Evolutionary conservation across 176 grass and related monocot genomes (phyloP).

Genomic region (Hordeum marinum): DNA sequence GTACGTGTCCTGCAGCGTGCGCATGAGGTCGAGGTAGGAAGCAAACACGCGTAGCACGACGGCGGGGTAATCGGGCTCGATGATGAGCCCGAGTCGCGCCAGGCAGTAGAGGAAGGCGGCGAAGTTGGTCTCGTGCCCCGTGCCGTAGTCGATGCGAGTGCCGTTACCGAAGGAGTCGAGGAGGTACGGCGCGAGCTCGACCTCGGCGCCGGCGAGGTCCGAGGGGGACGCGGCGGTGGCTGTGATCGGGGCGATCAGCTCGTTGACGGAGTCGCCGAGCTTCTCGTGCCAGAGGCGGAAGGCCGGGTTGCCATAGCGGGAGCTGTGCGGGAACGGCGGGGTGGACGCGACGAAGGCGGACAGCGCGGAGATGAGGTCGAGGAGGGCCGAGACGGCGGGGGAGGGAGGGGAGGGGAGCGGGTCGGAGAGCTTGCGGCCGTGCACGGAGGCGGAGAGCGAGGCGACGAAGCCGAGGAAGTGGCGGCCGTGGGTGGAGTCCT

Average conservation of each 20-base stretch:
- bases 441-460: constrained; percentile 66
- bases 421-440: constrained; percentile 74
- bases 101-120: constrained; percentile 92
- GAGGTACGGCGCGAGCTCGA: constrained; percentile 79
- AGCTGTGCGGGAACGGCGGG: constrained; percentile 58
- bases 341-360: constrained; percentile 50
- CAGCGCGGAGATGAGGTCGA: constrained; percentile 55
- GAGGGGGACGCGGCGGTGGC: constrained; percentile 33
- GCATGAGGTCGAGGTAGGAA: constrained; percentile 70
- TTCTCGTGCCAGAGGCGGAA: constrained; percentile 81
- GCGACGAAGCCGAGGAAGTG: constrained; percentile 84
- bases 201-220: constrained; percentile 39
- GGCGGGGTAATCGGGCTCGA: constrained; percentile 55
- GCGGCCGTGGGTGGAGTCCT: constrained; percentile 57
- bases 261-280: constrained; percentile 35
- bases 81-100: constrained; percentile 64
- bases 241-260: constrained; percentile 40
- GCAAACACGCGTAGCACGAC: constrained; percentile 59
- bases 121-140: constrained; percentile 86
- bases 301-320: constrained; percentile 87
- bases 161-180: constrained; percentile 92
- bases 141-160: constrained; percentile 74
- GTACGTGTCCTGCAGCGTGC: constrained; percentile 75
- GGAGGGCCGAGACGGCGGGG: constrained; percentile 41
- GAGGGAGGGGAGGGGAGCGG: constrained; percentile 44